Evolutionary conservation across 441 rosid species (phyloP).

Genomic region (Arabidopsis lyrata): DNA sequence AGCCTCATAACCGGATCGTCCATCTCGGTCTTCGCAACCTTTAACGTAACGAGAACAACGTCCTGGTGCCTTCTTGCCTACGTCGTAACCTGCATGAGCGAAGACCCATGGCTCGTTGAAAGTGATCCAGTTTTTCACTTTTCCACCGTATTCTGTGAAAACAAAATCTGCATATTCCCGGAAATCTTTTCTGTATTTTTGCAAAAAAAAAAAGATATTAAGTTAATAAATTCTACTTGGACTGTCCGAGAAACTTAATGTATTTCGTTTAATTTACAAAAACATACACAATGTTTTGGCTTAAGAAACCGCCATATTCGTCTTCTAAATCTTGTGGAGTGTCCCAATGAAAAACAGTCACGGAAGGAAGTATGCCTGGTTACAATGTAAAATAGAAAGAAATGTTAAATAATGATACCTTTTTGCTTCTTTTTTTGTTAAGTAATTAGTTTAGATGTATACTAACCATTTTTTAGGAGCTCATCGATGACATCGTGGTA

Average conservation of each 20-base stretch:
- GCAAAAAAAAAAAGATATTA: background rate
- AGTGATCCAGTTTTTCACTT: constrained; percentile 22
- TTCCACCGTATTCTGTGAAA: constrained; percentile 16
- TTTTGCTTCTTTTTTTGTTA: background rate
- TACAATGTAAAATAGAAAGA: background rate
- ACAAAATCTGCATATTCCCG: constrained; percentile 26
- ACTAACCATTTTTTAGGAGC: constrained; percentile 24
- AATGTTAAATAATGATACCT: background rate
- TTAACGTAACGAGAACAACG: constrained; percentile 13
- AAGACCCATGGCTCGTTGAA: constrained; percentile 35
- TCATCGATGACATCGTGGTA: constrained; percentile 34
- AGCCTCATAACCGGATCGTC: constrained; percentile 29
- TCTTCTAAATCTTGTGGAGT: constrained; percentile 39
- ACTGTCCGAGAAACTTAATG: background rate
- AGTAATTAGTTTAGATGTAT: background rate
- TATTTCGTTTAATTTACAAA: background rate
- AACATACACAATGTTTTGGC: constrained; percentile 24
- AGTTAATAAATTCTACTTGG: background rate
- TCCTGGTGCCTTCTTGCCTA: constrained; percentile 29
- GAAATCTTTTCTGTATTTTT: constrained; percentile 11
- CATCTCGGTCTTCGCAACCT: background rate
- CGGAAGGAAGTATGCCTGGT: constrained; percentile 34
- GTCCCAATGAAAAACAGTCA: constrained; percentile 32
- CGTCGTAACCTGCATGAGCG: constrained; percentile 24
- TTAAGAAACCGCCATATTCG: constrained; percentile 36